These are phyloP conservation scores for Artemisia tridentata DNA, from an alignment of 129 eudicot species.

Conservation along the genomic window DNA sequence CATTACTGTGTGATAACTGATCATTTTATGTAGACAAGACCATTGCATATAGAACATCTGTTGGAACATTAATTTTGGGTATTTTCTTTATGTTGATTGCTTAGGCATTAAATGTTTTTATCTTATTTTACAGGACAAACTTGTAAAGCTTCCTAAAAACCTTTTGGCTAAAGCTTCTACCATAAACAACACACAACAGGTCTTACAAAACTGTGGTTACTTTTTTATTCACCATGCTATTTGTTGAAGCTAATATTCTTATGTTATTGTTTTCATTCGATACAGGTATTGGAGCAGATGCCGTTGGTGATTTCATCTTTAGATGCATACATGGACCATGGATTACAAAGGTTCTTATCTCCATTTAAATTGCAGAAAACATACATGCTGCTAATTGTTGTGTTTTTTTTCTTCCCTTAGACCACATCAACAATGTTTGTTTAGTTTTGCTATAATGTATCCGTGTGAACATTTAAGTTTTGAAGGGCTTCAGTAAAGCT, in stretches of 20 bases:
- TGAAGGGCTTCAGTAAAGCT: too few species aligned
- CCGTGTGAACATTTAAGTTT: too few species aligned
- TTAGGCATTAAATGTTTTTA: slow-evolving; percentile 7
- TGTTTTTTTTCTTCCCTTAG: too few species aligned
- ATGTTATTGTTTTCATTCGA: slow-evolving; percentile 17
- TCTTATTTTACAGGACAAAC: slow-evolving; percentile 51
- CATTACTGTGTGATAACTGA: too few species aligned
- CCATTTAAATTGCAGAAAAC: too few species aligned
- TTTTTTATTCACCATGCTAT: neutral
- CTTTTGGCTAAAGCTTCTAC: slow-evolving; percentile 65
- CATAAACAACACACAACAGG: slow-evolving; percentile 71
- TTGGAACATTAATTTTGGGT: neutral
- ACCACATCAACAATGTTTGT: too few species aligned
- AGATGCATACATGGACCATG: slow-evolving; percentile 85
- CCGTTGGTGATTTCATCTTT: slow-evolving; percentile 73
- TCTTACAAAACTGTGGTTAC: neutral
- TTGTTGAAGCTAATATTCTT: neutral
- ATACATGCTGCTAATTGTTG: too few species aligned
- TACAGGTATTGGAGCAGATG: slow-evolving; percentile 76
- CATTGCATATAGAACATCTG: neutral
- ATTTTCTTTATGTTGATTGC: neutral
- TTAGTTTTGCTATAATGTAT: too few species aligned
- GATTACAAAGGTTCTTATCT: slow-evolving; percentile 58
- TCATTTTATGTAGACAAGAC: neutral
- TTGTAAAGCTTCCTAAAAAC: slow-evolving; percentile 72